Percentiles rank a stretch among this genome's conserved stretches.
Conservation (phyloP, 768 basidiomycete species). For the Suillus weaverae region DNA sequence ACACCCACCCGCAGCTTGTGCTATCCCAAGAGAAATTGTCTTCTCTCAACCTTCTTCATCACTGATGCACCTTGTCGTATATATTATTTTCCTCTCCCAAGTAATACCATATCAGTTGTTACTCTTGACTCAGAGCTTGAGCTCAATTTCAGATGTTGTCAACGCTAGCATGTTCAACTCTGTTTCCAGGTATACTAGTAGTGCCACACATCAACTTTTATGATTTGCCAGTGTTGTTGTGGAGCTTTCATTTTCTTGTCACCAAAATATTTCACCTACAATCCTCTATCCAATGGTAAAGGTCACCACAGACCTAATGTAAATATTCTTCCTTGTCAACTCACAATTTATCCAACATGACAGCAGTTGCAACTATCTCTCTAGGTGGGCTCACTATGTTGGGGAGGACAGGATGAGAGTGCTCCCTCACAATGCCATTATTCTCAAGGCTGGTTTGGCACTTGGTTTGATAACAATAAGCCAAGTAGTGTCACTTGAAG, state of each 20-base stretch:
- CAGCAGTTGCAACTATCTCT: no score
- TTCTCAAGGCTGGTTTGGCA: no score
- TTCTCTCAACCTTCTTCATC: constrained; percentile 20
- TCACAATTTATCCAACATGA: no score
- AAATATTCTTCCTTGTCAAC: no score
- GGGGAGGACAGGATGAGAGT: no score
- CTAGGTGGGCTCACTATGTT: no score
- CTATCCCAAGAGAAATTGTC: constrained; percentile 4
- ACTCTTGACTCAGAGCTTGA: no score
- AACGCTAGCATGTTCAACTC: background rate
- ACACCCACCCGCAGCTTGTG: constrained; percentile 11
- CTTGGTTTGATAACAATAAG: no score
- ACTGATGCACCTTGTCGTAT: background rate
- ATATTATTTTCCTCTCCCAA: background rate
- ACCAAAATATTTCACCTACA: background rate
- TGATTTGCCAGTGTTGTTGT: background rate
- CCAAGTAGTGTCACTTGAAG: no score
- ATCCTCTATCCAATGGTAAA: constrained; percentile 38
- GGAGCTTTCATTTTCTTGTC: background rate
- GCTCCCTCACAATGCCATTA: no score
- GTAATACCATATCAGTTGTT: background rate
- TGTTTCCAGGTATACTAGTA: background rate
- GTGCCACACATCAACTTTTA: background rate
- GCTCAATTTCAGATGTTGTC: background rate
- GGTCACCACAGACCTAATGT: no score